A percentile compares a stretch with the other conserved stretches of the same genome.
Conservation (phyloP, 164 flowering plant genomes). For the Echeveria elegans region DNA sequence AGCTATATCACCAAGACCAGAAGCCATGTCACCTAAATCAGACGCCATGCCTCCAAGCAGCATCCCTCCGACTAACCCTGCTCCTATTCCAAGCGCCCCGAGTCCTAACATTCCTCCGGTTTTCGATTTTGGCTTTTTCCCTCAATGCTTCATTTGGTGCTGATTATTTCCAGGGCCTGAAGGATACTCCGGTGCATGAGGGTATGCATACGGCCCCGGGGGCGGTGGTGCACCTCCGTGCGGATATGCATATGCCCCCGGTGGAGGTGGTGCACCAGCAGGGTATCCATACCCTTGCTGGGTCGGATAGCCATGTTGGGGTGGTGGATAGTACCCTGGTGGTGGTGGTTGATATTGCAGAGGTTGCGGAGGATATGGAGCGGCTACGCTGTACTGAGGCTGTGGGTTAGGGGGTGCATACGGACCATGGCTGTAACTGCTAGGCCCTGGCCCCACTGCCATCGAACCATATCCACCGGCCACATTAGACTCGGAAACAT, state of each 20-base stretch:
- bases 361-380: neutral
- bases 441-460: neutral
- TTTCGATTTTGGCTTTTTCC: neutral
- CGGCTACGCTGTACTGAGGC: neutral
- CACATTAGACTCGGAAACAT: neutral
- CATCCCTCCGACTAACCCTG: neutral
- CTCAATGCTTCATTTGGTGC: neutral
- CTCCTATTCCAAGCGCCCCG: neutral
- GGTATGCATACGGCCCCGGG: neutral
- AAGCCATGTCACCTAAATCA: neutral
- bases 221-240: neutral
- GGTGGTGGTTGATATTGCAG: neutral
- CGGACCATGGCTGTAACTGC: neutral
- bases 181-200: neutral
- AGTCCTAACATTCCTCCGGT: neutral
- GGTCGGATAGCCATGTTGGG: neutral
- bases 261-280: neutral
- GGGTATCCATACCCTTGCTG: neutral
- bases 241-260: neutral
- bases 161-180: neutral
- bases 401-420: neutral
- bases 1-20: neutral
- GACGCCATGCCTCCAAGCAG: neutral
- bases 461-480: neutral
- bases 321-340: neutral